Conservation (phyloP, 257 asterid genomes). For the Forsythia viridissima region DNA sequence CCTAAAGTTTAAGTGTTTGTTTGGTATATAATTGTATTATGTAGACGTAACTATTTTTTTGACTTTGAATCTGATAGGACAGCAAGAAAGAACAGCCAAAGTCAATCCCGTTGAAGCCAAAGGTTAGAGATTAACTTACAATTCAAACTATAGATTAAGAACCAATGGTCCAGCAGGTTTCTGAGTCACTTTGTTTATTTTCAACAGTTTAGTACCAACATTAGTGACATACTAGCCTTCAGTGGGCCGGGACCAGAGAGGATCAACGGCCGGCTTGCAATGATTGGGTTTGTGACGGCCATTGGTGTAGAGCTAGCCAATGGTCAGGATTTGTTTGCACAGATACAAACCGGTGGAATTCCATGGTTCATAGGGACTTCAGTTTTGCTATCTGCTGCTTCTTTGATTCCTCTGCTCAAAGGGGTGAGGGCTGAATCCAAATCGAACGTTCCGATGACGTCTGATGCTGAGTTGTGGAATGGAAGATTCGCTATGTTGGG, state of each 20-base stretch:
- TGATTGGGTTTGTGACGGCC: constrained; percentile 53
- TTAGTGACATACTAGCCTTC: constrained; percentile 39
- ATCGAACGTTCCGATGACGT: constrained; percentile 32
- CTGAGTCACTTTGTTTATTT: background rate
- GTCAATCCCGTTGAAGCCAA: background rate
- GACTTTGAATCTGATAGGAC: constrained; percentile 23
- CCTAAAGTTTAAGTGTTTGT: background rate
- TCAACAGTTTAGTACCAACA: constrained; percentile 29
- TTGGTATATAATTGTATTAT: background rate
- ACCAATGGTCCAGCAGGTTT: no score
- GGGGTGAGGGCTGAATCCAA: constrained; percentile 39
- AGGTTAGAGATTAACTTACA: background rate
- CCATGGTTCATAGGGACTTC: constrained; percentile 40
- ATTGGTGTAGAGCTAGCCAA: constrained; percentile 42
- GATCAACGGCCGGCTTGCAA: constrained; percentile 51
- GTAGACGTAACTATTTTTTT: background rate
- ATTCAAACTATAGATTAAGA: no score
- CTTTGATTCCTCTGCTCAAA: constrained; percentile 41
- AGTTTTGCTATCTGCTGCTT: constrained; percentile 37
- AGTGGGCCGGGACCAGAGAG: constrained; percentile 56
- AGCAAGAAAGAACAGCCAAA: background rate
- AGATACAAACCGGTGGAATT: constrained; percentile 39
- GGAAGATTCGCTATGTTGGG: constrained; percentile 56
- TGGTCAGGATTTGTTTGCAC: constrained; percentile 39
- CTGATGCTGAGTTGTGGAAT: constrained; percentile 52